These are phyloP conservation scores for Phytopythium cucurbitacearum DNA, from an alignment of 352 stramenopile genomes.

Conservation along the genomic window DNA sequence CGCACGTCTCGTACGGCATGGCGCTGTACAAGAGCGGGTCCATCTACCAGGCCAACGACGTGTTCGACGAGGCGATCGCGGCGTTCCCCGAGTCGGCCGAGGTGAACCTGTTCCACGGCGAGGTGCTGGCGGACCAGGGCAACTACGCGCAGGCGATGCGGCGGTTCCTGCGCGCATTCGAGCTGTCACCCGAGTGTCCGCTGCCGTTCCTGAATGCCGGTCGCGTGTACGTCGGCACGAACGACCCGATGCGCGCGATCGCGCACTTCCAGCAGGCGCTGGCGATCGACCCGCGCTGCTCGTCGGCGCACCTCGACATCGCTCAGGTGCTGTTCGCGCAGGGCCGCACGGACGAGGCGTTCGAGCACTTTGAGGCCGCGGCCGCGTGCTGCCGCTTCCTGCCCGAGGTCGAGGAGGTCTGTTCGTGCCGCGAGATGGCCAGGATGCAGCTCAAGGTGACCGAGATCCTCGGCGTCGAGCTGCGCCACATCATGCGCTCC, in stretches of 20 bases:
- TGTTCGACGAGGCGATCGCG: slow-evolving; percentile 65
- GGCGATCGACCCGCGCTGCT: slow-evolving; percentile 69
- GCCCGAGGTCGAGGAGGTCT: slow-evolving; percentile 81
- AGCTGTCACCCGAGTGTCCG: slow-evolving; percentile 72
- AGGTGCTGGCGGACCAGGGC: slow-evolving; percentile 77
- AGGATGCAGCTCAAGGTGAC: slow-evolving; percentile 83
- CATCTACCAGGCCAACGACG: slow-evolving; percentile 75
- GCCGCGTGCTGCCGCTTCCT: slow-evolving; percentile 76
- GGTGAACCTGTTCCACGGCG: slow-evolving; percentile 78
- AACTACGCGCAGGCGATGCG: slow-evolving; percentile 80
- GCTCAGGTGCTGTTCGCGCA: slow-evolving; percentile 85
- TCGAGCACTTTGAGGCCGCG: slow-evolving; percentile 69
- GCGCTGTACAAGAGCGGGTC: slow-evolving; percentile 84
- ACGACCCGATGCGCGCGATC: slow-evolving; percentile 76
- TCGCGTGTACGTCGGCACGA: slow-evolving; percentile 78
- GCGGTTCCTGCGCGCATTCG: slow-evolving; percentile 64
- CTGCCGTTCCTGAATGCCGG: slow-evolving; percentile 83
- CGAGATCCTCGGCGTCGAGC: slow-evolving; percentile 79
- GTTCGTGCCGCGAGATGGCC: slow-evolving; percentile 69
- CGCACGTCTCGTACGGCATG: slow-evolving; percentile 81
- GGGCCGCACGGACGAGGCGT: slow-evolving; percentile 60
- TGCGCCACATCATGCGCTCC: slow-evolving; percentile 82
- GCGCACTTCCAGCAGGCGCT: slow-evolving; percentile 80
- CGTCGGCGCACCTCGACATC: slow-evolving; percentile 80
- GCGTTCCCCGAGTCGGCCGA: slow-evolving; percentile 69